Base-by-base conservation (phyloP, 768 basidiomycete genomes). In the Hygrophoropsis aurantiaca region DNA sequence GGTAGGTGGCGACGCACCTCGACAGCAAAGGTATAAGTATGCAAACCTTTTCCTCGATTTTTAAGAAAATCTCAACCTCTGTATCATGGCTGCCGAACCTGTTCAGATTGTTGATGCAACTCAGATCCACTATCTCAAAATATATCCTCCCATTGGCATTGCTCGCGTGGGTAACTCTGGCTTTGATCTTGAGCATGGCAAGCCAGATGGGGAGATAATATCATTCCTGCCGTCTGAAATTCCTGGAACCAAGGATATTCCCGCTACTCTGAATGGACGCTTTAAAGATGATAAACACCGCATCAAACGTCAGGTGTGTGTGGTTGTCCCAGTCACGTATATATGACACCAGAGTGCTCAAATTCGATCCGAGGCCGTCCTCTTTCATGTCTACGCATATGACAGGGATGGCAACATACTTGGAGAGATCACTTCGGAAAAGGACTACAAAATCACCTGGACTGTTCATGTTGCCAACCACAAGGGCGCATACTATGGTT, bases 141-240 rank as follows among this genome's bases (percentile, higher is more conserved):
- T 66, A 40, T 70, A 59, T 47, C 68, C 68, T 38, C 67, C 61
- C 32, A 59, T 70, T 32, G 68, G 61, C 26, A 55, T 70, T 19
- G 66, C 66, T 13, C 66, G 67, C 19, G 55, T 68, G 16, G 68
- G 68, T 4, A 62, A 68, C 52, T 67, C 65, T 42, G 49, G 57
- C 3, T 47, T 47, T 32, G 38, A 47, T 30, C 39, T 47, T 11
- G 52, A 40, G 33, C 43, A 25, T 7, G 47, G 56, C 15, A 36
- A 36, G 1, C 30, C 44, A 34, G 26, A 52, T 23, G 41, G 44
- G 35, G 38, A 45, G 2, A 42, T 53, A 15, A 40, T 55, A 36
- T 54, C 39, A 20, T 59, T 60, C 46, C 55, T 58, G 40, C 57
- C 57, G 13, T 61, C 66, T 11, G 66, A 68, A 44, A 51, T 66